Evolutionary conservation across 2,329 filamentous ascomycete genomes (phyloP), one percentile per base, ranked within the genome.

Genomic region (Karstenula rhodostoma): DNA sequence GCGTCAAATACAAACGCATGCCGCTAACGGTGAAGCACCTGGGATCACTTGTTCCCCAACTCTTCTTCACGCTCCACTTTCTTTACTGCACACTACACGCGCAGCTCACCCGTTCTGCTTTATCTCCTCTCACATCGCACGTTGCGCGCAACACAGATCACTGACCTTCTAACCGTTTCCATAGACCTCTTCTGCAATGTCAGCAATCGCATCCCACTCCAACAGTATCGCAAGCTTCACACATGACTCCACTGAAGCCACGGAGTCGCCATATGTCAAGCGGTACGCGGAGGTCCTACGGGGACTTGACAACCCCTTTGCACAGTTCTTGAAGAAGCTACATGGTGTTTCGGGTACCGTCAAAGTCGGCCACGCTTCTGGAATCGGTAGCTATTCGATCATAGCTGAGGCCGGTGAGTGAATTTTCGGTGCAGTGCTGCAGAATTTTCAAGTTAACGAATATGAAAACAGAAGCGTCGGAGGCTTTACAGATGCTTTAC

Each of bases 231-330:
- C 15, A 32, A 19, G 17, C 17, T 42, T 33, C 37, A 17, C 19
- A 5, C 13, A 17, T 23, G 15, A 43, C 12, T 13, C 17, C 19
- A 27, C 19, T 23, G n/a, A 12, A 43, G 27, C 27, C 22, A 17
- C 37, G 5, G 23, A 33, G 23, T 57, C 44, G 8, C 55, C 55
- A 1, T 51, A 57, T 27, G 25, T n/a, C 44, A 7, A 13, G 6
- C n/a, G 33, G 25, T 57, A 57, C 12, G 37, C 33, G 2, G 35
- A 44, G n/a, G 33, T 25, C 2, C 17, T 57, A 22, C n/a, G 27
- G 13, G 55, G 17, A 10, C 37, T 57, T 6, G 47, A 57, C n/a
- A 57, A 33, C n/a, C 55, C 44, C 1, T 57, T 57, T 17, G 55
- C 47, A 3, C 13, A 57, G 10, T 57, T 50, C 27, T 35, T 57